These are phyloP conservation scores for Cryomyces minteri DNA, from an alignment of 495 filamentous ascomycete species.

Conservation along the genomic window DNA sequence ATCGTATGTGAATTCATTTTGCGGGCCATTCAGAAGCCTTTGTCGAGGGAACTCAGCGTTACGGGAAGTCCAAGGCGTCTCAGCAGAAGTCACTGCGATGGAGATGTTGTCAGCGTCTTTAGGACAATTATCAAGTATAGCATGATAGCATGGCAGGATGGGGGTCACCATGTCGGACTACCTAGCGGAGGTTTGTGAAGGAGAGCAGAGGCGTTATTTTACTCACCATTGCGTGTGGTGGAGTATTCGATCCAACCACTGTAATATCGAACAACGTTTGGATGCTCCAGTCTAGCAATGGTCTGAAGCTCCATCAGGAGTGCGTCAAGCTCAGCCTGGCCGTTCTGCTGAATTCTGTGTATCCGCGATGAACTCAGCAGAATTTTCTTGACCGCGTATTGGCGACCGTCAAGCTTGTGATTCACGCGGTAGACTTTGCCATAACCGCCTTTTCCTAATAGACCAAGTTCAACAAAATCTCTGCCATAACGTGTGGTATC, in stretches of 20 bases:
- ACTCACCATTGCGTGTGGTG: not conserved
- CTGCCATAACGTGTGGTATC: constrained; percentile 10
- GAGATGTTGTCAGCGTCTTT: no score
- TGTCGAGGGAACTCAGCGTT: no score
- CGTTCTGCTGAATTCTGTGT: constrained; percentile 10
- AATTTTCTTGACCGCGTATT: constrained; percentile 28
- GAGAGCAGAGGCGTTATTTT: not conserved
- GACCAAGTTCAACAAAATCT: constrained; percentile 16
- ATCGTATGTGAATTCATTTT: no score
- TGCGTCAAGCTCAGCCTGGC: constrained; percentile 14
- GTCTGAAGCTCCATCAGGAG: constrained; percentile 20
- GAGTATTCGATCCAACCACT: constrained; percentile 19
- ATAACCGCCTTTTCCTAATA: constrained; percentile 26
- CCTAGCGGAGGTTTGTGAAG: not conserved
- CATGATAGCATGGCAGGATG: no score
- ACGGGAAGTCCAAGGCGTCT: no score
- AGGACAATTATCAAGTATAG: no score
- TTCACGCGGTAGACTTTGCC: constrained; percentile 22
- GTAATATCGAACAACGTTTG: constrained; percentile 22
- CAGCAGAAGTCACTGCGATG: no score
- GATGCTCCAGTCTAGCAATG: constrained; percentile 17
- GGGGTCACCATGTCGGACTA: no score
- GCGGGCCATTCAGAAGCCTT: no score
- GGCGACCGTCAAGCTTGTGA: constrained; percentile 18
- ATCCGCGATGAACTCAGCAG: constrained; percentile 11